phyloP scores from a whole-genome alignment of 495 filamentous ascomycete species.

The Penicillium paradoxum region DNA sequence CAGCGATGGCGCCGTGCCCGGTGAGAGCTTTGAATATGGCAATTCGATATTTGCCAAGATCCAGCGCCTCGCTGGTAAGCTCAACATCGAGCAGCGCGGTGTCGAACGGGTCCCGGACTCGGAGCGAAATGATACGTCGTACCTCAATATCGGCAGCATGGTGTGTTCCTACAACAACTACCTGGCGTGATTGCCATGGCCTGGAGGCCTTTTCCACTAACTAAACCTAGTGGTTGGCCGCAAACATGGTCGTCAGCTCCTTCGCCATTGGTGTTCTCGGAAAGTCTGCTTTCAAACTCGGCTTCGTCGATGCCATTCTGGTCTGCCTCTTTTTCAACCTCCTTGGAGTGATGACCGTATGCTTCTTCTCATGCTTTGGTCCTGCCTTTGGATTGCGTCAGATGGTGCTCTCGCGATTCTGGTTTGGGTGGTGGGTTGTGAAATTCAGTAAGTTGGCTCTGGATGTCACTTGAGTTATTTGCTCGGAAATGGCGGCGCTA shows the following conservation, averaged over 20 bases:
- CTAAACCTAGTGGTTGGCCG: constrained; percentile 66
- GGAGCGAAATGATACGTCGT: constrained; percentile 63
- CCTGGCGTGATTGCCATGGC: constrained; percentile 7
- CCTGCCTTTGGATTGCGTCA: constrained; percentile 74
- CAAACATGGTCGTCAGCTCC: constrained; percentile 78
- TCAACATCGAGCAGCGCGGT: constrained; percentile 71
- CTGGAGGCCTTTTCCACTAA: constrained; percentile 19
- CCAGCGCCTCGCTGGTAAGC: constrained; percentile 63
- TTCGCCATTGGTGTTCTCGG: constrained; percentile 76
- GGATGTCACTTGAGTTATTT: background rate
- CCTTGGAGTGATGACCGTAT: constrained; percentile 66
- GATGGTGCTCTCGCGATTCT: constrained; percentile 82
- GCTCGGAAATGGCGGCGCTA: background rate
- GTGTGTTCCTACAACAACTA: constrained; percentile 42
- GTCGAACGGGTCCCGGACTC: constrained; percentile 74
- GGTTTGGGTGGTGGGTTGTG: constrained; percentile 68
- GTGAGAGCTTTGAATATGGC: constrained; percentile 59
- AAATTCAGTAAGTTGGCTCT: constrained; percentile 58
- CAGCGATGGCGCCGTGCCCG: constrained; percentile 51
- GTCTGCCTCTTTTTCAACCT: constrained; percentile 76
- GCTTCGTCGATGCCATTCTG: constrained; percentile 73
- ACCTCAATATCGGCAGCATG: constrained; percentile 69
- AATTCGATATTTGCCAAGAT: constrained; percentile 59
- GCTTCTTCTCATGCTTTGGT: constrained; percentile 78
- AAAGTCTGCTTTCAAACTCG: constrained; percentile 61